A percentile compares a stretch with the other conserved stretches of the same genome.
phyloP scores from a whole-genome alignment of 345 rosid species.

The Sisymbrium irio region DNA sequence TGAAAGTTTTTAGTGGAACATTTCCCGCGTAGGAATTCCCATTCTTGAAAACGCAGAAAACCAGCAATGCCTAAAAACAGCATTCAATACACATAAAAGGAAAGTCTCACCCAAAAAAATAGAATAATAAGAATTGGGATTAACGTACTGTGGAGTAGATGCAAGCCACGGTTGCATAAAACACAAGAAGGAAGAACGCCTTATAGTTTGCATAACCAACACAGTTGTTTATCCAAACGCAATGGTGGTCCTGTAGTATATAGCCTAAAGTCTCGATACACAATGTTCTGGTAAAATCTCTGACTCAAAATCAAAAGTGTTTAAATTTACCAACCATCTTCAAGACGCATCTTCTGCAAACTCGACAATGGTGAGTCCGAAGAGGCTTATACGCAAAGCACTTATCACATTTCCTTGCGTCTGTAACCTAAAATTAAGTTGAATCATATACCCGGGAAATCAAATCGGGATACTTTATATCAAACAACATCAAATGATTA shows the following conservation, averaged over 20 bases:
- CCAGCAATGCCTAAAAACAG: slow-evolving; percentile 43
- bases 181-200: slow-evolving; percentile 65
- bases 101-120: neutral
- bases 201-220: slow-evolving; percentile 92
- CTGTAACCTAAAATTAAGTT: slow-evolving; percentile 40
- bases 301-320: neutral
- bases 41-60: slow-evolving; percentile 43
- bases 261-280: slow-evolving; percentile 2
- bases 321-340: slow-evolving; percentile 64
- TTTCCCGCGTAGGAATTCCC: slow-evolving; percentile 41
- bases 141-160: slow-evolving; percentile 60
- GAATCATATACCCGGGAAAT: neutral
- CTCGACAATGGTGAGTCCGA: slow-evolving; percentile 88
- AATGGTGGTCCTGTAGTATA: slow-evolving; percentile 78
- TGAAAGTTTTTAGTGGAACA: slow-evolving; percentile 42
- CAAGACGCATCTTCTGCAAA: slow-evolving; percentile 86
- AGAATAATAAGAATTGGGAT: neutral
- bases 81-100: slow-evolving; percentile 3
- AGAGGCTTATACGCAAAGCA: slow-evolving; percentile 77
- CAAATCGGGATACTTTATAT: neutral
- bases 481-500: neutral
- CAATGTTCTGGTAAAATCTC: slow-evolving; percentile 1
- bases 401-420: slow-evolving; percentile 66
- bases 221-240: slow-evolving; percentile 89
- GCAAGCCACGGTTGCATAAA: slow-evolving; percentile 61